Evolutionary conservation across 208 protist species (phyloP), one percentile per base, ranked within the genome.

Genomic region (Endotrypanum monterogeii): DNA sequence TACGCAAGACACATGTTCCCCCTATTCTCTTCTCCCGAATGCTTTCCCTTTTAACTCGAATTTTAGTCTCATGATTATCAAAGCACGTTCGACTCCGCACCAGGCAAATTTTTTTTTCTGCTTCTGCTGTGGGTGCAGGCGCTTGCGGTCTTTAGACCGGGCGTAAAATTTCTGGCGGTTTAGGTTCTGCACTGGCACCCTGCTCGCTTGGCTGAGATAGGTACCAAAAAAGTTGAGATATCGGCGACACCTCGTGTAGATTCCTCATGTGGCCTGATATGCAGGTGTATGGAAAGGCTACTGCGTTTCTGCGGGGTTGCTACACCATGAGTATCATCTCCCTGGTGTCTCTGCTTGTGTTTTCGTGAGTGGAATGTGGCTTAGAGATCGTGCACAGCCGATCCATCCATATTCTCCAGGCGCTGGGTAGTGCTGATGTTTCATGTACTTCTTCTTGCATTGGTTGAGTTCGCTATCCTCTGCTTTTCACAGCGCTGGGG

Each of bases 101-200:
- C 39, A 37, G 20, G 41, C 35, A n/a, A n/a, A 18, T 11, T 32
- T n/a, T 18, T 52, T 11, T 28, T 67, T 9, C 65, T 70, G 66
- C 14, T 78, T 30, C 63, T 67, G 23, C 48, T 57, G 37, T 67
- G 66, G 56, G 3, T 58, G 23, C n/a, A 56, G n/a, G 50, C 5
- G 51, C 35, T 55, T 57, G 52, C 44, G 20, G 5, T 52, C 23
- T 65, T 46, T 30, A 67, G 54, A 20, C 67, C 46, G 12, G 66
- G 67, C 35, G 41, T 78, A 25, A 81, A 74, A 67, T 57, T 81
- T 4, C 55, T 75, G 46, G 71, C 75, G 62, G 57, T 87, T 32
- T 83, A 90, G 80, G 9, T 89, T 23, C 60, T 89, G 16, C 87
- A 91, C 62, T 82, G 87, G 9, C 87, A 89, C 65, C 84, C 84